These are phyloP conservation scores for Ogataea paraovalis DNA, from an alignment of 805 yeast species.

Conservation along the genomic window DNA sequence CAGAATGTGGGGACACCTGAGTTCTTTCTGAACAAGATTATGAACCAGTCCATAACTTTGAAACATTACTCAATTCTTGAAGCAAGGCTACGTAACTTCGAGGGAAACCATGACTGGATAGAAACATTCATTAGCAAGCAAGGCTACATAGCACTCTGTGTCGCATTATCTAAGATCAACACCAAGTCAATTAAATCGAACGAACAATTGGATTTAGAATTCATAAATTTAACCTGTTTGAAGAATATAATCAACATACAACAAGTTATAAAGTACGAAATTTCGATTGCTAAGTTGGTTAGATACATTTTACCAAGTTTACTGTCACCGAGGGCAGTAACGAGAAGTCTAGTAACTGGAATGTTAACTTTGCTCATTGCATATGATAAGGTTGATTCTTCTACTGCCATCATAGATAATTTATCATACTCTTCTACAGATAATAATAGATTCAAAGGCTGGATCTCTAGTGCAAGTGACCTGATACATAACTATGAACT, in stretches of 20 bases:
- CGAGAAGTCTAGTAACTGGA: conserved; percentile 79
- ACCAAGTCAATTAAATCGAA: conserved; percentile 37
- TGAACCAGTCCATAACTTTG: conserved; percentile 36
- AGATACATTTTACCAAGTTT: conserved; percentile 69
- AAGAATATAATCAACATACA: conserved; percentile 65
- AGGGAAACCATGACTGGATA: conserved; percentile 55
- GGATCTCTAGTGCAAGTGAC: conserved; percentile 18
- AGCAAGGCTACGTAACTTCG: conserved; percentile 10
- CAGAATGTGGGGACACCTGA: conserved; percentile 33
- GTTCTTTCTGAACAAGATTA: conserved; percentile 39
- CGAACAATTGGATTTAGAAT: conserved; percentile 63
- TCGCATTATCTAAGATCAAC: conserved; percentile 55
- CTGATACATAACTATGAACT: conserved; percentile 10
- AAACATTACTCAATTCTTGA: conserved; percentile 35
- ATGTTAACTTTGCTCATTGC: conserved; percentile 51
- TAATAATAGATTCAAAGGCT: conserved; percentile 10
- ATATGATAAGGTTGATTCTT: conserved; percentile 16
- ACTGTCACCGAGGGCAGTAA: conserved; percentile 66
- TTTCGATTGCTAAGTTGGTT: conserved; percentile 42
- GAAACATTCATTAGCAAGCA: conserved; percentile 68
- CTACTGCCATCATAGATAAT: conserved; percentile 12
- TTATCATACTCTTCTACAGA: background rate
- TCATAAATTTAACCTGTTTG: conserved; percentile 70
- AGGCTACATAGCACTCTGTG: conserved; percentile 76
- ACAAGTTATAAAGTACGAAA: conserved; percentile 56